Percentiles rank a stretch among this genome's conserved stretches.
These are phyloP conservation scores for Pisolithus sp. DNA, from an alignment of 768 basidiomycete genomes.

Conservation along the genomic window DNA sequence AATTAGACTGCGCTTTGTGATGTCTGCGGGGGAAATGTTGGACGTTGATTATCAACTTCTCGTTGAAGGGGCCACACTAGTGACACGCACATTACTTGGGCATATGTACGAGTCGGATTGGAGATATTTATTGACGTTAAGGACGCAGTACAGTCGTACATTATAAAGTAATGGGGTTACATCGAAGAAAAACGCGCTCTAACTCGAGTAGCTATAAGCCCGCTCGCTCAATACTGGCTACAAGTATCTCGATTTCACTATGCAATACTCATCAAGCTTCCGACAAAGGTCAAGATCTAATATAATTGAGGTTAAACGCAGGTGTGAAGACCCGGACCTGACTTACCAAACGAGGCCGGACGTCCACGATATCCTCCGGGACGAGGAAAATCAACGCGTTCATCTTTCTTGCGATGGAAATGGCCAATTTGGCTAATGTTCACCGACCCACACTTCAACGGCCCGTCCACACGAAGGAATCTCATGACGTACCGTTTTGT, in stretches of 20 bases:
- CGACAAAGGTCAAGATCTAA: constrained; percentile 93
- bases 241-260: constrained; percentile 18
- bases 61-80: too few relatives aligned
- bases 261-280: constrained; percentile 79
- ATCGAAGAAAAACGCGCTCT: background rate
- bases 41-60: too few relatives aligned
- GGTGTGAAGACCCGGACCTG: background rate
- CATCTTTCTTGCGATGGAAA: constrained; percentile 98
- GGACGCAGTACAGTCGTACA: too few relatives aligned
- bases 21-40: too few relatives aligned
- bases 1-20: too few relatives aligned
- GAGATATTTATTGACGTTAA: too few relatives aligned
- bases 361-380: constrained; percentile 94
- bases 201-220: background rate
- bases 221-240: background rate
- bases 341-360: constrained; percentile 82
- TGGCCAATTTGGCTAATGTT: constrained; percentile 81
- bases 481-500: constrained; percentile 69
- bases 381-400: constrained; percentile 94
- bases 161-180: too few relatives aligned
- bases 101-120: too few relatives aligned
- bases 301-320: background rate
- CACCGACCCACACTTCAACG: constrained; percentile 3
- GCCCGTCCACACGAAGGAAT: background rate
- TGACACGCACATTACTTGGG: too few relatives aligned